phyloP scores from a whole-genome alignment of 106 monocot genomes.

The Dendrobium catenatum region DNA sequence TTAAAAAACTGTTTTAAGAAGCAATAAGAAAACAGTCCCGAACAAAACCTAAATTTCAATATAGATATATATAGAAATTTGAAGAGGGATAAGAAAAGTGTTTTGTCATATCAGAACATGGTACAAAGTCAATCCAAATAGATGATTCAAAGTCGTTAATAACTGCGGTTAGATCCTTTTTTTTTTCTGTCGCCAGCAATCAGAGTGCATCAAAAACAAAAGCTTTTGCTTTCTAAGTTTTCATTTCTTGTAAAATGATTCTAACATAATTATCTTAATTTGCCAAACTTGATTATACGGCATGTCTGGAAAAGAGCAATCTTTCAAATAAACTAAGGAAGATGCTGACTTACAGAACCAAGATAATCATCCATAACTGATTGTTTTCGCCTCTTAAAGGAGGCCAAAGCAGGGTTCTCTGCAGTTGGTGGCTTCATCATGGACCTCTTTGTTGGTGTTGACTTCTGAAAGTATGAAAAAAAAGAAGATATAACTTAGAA shows the following conservation, averaged over 20 bases:
- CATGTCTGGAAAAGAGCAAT: not conserved
- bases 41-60: too few relatives aligned
- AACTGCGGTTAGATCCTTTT: too few relatives aligned
- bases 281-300: not conserved
- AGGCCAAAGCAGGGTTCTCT: constrained; percentile 42
- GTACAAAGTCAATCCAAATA: too few relatives aligned
- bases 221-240: not conserved
- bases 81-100: not conserved
- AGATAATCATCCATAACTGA: constrained; percentile 46
- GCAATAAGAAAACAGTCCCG: too few relatives aligned
- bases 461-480: constrained; percentile 19
- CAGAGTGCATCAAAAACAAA: too few relatives aligned
- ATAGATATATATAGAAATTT: not conserved
- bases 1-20: too few relatives aligned
- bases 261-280: not conserved
- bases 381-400: constrained; percentile 57
- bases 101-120: too few relatives aligned
- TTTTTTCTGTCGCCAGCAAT: too few relatives aligned
- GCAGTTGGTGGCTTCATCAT: constrained; percentile 28
- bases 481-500: not conserved
- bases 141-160: too few relatives aligned
- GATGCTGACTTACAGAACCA: constrained; percentile 29
- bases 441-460: constrained; percentile 42
- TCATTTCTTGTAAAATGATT: not conserved
- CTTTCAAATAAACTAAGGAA: not conserved